Base-by-base conservation (phyloP, 2,329 filamentous ascomycete genomes). In the Beauveria pseudobassiana region DNA sequence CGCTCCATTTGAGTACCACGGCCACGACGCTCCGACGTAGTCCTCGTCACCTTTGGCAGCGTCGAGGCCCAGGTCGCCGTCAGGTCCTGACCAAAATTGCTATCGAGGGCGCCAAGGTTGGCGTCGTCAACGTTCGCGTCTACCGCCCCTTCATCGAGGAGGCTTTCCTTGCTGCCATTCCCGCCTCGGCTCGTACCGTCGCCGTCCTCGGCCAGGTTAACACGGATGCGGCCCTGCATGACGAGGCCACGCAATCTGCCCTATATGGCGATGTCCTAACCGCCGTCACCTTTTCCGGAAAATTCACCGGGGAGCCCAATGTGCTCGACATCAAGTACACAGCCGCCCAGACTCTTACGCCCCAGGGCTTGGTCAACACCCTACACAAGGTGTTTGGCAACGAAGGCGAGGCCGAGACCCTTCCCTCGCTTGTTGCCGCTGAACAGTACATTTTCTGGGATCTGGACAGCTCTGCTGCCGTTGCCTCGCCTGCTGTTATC, bases 71-170 rank as follows among this genome's bases (percentile, higher is more conserved):
- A 95, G 68, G 79, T 98, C 64, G 87, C 91, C 87, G 88, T 66
- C 91, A 97, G 76, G 85, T 96, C 59, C 87, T 91, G 12, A 80
- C 81, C 49, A 86, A 87, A 46, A 80, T 98, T 52, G 84, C 89
- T 34, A 82, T 84, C 65, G 83, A 88, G 65, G 92, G 88, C 66
- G 83, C 84, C 71, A 91, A 87, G 77, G 84, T 97, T 64, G 95
- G 95, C 69, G 89, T 93, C 45, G 82, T 99, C 74, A 93, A 91
- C 69, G 93, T 98, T 52, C 89, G 95, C 65, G 83, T 99, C 61
- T 99, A 98, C 80, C 87, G 93, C 49, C 95, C 95, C 18, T 98
- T 99, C 71, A 86, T 95, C 38, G 95, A 99, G 77, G 92, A 97
- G 73, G 90, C 91, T 57, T 98, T 99, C 81, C 79, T 98, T 65